Evolutionary conservation across 2,329 filamentous ascomycete species (phyloP).

Genomic region (Rugonectria rugulosa): DNA sequence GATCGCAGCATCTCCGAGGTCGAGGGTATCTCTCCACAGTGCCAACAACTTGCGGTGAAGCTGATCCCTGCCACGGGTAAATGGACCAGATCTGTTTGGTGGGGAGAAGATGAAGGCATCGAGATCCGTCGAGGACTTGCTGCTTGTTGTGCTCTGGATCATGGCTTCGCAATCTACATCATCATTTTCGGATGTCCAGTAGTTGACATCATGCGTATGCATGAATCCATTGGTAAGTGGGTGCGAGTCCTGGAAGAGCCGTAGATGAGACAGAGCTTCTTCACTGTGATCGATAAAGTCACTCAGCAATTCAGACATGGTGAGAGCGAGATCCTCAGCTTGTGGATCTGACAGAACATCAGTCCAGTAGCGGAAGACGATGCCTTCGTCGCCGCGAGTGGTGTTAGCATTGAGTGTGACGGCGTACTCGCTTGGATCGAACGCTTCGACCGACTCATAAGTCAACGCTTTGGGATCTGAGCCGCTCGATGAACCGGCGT

Average conservation of each 20-base stretch:
- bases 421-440: constrained; percentile 42
- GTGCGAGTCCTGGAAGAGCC: constrained; percentile 1
- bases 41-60: constrained; percentile 22
- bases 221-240: neutral
- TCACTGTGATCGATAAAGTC: constrained; percentile 30
- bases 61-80: constrained; percentile 3
- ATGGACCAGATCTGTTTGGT: constrained; percentile 1
- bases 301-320: constrained; percentile 27
- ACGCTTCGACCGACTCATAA: constrained; percentile 28
- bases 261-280: constrained; percentile 23
- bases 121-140: constrained; percentile 13
- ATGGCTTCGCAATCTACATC: neutral
- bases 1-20: constrained; percentile 4
- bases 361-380: constrained; percentile 35
- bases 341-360: constrained; percentile 25
- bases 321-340: constrained; percentile 24
- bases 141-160: constrained; percentile 15
- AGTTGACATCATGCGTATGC: neutral
- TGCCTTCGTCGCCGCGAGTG: constrained; percentile 32
- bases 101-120: constrained; percentile 14
- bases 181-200: constrained; percentile 8
- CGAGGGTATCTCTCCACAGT: constrained; percentile 24
- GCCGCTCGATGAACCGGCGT: constrained; percentile 15
- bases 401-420: constrained; percentile 42
- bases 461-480: constrained; percentile 2